Evolutionary conservation across 495 filamentous ascomycete species (phyloP).

Genomic region (Hyaloscypha bicolor): DNA sequence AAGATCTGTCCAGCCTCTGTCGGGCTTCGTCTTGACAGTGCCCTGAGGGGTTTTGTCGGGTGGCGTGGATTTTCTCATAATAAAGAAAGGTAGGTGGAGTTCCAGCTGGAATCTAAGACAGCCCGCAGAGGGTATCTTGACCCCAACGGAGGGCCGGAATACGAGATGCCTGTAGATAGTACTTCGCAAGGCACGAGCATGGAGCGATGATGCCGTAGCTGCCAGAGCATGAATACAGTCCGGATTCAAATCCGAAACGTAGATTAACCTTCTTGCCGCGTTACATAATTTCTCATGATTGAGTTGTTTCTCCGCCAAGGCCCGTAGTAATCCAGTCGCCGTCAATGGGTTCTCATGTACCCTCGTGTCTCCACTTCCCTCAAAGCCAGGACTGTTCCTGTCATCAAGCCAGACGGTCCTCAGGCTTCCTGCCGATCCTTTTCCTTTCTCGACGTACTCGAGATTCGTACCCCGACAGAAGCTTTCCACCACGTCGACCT

Average conservation of each 20-base stretch:
- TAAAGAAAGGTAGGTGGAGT: constrained; percentile 13
- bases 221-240: constrained; percentile 14
- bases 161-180: constrained; percentile 6
- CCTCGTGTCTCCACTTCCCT: constrained; percentile 1
- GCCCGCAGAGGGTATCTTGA: constrained; percentile 12
- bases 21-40: constrained; percentile 2
- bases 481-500: constrained; percentile 6
- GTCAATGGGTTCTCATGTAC: constrained; percentile 12
- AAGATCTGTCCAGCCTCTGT: constrained; percentile 13
- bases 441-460: neutral
- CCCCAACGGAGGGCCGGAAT: constrained; percentile 9
- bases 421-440: neutral
- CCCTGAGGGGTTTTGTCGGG: neutral
- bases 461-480: constrained; percentile 14
- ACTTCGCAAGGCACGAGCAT: neutral
- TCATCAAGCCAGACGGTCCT: constrained; percentile 8
- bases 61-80: constrained; percentile 1
- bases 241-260: constrained; percentile 3
- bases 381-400: neutral
- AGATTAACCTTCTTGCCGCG: constrained; percentile 12
- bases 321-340: constrained; percentile 10
- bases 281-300: constrained; percentile 5
- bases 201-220: constrained; percentile 6
- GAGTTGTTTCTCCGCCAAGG: constrained; percentile 5
- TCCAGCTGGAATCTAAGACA: constrained; percentile 13